phyloP scores from a whole-genome alignment of 192 early-diverging fungal species.

The Coemansia sp. region DNA sequence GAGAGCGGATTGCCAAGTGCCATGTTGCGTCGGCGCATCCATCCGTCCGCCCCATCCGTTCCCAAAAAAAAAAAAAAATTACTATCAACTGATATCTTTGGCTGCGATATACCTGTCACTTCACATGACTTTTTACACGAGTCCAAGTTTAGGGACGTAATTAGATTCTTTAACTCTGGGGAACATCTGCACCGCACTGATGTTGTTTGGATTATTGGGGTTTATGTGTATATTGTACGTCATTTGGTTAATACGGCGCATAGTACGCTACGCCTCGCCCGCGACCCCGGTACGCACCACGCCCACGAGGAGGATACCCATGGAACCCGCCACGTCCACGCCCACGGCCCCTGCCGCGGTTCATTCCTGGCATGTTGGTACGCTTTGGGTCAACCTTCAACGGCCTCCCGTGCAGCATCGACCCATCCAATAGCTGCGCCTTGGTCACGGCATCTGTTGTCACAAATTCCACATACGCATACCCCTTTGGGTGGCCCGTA shows the following conservation, averaged over 20 bases:
- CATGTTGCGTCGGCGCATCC: background rate
- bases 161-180: background rate
- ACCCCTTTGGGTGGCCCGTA: slow-evolving; percentile 89
- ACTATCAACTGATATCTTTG: background rate
- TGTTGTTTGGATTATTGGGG: no score
- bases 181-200: no score
- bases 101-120: background rate
- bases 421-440: slow-evolving; percentile 86
- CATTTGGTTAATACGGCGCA: slow-evolving; percentile 25
- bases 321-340: slow-evolving; percentile 69
- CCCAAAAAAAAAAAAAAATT: background rate
- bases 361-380: slow-evolving; percentile 91
- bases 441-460: slow-evolving; percentile 74
- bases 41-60: background rate
- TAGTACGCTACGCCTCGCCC: slow-evolving; percentile 41
- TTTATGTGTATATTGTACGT: background rate
- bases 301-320: slow-evolving; percentile 54
- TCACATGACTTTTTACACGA: background rate
- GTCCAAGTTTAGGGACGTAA: background rate
- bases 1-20: background rate
- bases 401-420: slow-evolving; percentile 82
- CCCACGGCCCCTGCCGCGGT: slow-evolving; percentile 73
- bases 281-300: slow-evolving; percentile 44
- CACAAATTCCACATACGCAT: slow-evolving; percentile 97
- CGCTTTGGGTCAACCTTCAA: slow-evolving; percentile 89